Evolutionary conservation across 441 rosid genomes (phyloP).

Genomic region (Adansonia gregorii): DNA sequence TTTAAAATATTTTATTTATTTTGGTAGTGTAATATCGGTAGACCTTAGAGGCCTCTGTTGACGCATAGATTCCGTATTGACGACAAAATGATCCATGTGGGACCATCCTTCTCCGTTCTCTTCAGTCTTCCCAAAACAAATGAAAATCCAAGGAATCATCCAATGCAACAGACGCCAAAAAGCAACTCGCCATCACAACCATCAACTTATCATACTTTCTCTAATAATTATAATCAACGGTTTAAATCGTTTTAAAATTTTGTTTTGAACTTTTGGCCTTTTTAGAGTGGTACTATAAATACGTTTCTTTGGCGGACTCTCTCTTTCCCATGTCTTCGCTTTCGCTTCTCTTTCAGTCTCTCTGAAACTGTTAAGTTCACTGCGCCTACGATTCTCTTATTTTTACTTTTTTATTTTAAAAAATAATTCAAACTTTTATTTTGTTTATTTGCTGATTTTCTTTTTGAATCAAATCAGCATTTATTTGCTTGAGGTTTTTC

Average conservation of each 20-base stretch:
- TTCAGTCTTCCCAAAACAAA: neutral
- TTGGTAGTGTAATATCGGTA: too few species aligned
- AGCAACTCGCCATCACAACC: slow-evolving; percentile 11
- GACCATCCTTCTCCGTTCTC: too few species aligned
- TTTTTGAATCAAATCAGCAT: neutral
- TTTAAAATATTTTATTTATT: too few species aligned
- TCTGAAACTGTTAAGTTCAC: neutral
- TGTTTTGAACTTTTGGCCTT: neutral
- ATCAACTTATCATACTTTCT: neutral
- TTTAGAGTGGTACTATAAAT: slow-evolving; percentile 4
- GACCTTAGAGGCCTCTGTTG: too few species aligned
- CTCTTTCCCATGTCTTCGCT: neutral
- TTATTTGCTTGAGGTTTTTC: neutral
- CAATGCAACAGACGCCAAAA: neutral
- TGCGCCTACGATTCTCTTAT: neutral
- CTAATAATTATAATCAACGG: slow-evolving; percentile 1
- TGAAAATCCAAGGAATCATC: neutral
- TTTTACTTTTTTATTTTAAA: neutral
- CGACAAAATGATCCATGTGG: too few species aligned
- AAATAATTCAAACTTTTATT: neutral
- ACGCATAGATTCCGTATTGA: too few species aligned
- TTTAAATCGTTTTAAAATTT: neutral
- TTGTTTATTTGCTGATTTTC: neutral
- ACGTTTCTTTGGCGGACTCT: slow-evolving; percentile 17
- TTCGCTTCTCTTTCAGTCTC: neutral